These are phyloP conservation scores for Brassica carinata DNA, from an alignment of 345 rosid genomes.

Conservation along the genomic window DNA sequence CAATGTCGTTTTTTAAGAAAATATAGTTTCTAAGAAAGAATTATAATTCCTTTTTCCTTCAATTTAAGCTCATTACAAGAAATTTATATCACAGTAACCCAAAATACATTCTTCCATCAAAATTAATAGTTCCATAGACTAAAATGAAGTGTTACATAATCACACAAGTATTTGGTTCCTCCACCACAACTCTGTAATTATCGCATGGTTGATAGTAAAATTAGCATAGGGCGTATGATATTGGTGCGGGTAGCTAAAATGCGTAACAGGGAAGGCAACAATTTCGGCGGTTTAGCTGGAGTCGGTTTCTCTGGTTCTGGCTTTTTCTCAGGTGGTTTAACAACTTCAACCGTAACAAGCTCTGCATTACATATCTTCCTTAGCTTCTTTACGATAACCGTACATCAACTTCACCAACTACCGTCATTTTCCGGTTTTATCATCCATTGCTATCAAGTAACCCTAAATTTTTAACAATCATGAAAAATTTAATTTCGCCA, in stretches of 20 bases:
- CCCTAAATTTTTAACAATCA: constrained; percentile 25
- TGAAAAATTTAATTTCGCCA: neutral
- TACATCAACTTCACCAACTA: constrained; percentile 57
- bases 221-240: neutral
- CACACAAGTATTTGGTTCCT: constrained; percentile 24
- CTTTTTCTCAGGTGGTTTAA: constrained; percentile 18
- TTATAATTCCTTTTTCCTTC: no score
- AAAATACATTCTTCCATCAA: no score
- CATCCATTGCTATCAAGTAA: constrained; percentile 51
- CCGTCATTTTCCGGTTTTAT: constrained; percentile 64
- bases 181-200: neutral
- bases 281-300: neutral
- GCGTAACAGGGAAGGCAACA: neutral
- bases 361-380: constrained; percentile 56
- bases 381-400: constrained; percentile 45
- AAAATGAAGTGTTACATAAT: constrained; percentile 16
- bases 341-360: constrained; percentile 53
- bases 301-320: neutral
- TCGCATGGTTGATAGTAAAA: constrained; percentile 19
- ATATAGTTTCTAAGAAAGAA: no score
- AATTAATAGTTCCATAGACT: no score
- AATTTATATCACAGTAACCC: no score
- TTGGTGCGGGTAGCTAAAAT: constrained; percentile 1
- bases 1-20: no score
- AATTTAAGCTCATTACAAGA: no score